Base-by-base conservation (phyloP, 1,139 yeast species). In the Saccharomyces uvarum region DNA sequence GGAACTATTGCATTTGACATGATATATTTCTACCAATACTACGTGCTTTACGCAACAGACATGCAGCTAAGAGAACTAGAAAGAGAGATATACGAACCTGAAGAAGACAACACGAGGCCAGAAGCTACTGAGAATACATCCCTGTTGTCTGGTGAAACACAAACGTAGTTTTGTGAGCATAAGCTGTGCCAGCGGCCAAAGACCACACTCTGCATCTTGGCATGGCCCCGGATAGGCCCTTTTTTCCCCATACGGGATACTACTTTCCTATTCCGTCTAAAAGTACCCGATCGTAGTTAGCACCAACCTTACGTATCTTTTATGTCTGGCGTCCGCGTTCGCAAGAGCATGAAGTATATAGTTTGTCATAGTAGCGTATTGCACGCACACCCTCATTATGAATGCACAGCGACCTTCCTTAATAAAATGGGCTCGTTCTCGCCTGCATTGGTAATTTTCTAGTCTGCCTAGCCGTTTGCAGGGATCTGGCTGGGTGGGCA, bases 1-100 rank as follows among this genome's bases (percentile, higher is more conserved):
- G 97, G 97, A 3, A 90, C 97, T 0, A 79, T 91, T 26, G 62
- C 84, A 4, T 89, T 90, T 70, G 98, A 91, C 68, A 61, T 82
- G 32, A 72, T 81, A 14, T 90, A 89, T 67, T 85, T 91, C 63
- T 80, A 81, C 67, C 98, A 91, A 52, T 70, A 68, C 57, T 69
- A 65, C 57, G 63, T 68, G 7, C 57, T 70, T 13, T 70, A 70
- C 55, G 62, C 68, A 8, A 63, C 62, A 1, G 72, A 69, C 52
- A 54, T 54, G 56, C 63, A 59, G 41, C 49, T 66, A n/a, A 61
- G 71, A 55, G 61, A 61, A 24, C 56, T 64, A 8, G 70, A 67
- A 51, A 56, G 65, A 48, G 63, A 57, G 19, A 51, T 58, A 33
- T 52, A 51, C 51, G 41, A 44, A 7, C 50, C 29, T 14, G 24